Evolutionary conservation across 2,329 filamentous ascomycete species (phyloP), one percentile per base, ranked within the genome.

Genomic region (Penicillium polonicum): DNA sequence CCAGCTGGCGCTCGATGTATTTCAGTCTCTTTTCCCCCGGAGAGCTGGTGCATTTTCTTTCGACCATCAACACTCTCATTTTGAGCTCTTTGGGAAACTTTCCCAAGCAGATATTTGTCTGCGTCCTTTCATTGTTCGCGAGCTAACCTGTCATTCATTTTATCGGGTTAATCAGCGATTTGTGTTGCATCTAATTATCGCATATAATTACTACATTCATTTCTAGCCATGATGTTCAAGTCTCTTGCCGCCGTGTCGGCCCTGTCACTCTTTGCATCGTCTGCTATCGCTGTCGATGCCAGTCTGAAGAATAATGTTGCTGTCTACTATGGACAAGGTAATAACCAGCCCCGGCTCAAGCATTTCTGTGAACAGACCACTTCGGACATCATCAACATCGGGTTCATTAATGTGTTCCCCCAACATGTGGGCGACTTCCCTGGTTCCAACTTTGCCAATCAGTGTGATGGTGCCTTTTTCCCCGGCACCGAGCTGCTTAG

Each of bases 241-340:
- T 62, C 75, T 57, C 52, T 75, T 56, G 66, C 72, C 62, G 68
- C 74, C 45, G 63, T 71, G 39, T 69, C 74, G 53, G 74, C 75
- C 44, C 66, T 74, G n/a, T 63, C 66, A 50, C 60, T 67, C 48
- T 58, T 72, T 52, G 59, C 61, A 43, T 66, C 74, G 29, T 67
- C 68, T 45, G 73, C 73, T 42, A 74, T 76, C 57, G 72, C 73
- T 39, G 77, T 81, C 60, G 68, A 79, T 69, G 66, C 72, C 23
- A 61, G 69, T 48, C 70, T 75, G 9, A 78, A 75, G 52, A 75
- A 72, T 39, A 83, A 84, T 63, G 72, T 84, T 46, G 81, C 76
- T 25, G 74, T 83, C 44, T 85, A 85, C 71, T 84, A 79, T 74
- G 78, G 83, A 48, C 82, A 85, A 76, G 82, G 83, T 59, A 58